These are phyloP conservation scores for Arthrobotrys sphaeroides DNA, from an alignment of 2,329 filamentous ascomycete species.

Conservation along the genomic window DNA sequence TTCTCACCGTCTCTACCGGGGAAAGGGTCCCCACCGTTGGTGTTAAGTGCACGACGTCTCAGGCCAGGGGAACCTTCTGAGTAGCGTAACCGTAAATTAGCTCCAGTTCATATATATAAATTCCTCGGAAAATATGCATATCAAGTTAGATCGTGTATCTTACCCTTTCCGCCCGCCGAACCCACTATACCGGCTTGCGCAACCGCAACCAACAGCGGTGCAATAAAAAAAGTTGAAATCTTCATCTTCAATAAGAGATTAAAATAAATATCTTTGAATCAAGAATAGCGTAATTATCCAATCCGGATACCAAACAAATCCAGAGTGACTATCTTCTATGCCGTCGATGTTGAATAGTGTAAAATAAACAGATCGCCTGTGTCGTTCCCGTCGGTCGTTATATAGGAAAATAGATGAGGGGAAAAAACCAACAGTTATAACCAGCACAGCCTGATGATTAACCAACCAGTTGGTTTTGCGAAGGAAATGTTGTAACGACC, in stretches of 20 bases:
- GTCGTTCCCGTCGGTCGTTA: no score
- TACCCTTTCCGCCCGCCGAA: neutral
- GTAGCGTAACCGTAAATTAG: neutral
- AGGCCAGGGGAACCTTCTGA: neutral
- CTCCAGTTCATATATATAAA: neutral
- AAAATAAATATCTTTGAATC: neutral
- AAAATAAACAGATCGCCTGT: no score
- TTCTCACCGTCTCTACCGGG: neutral
- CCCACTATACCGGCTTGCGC: conserved; percentile 14
- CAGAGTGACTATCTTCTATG: no score
- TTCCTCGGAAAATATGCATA: neutral
- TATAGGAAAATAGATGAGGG: no score
- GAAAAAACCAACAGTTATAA: conserved; percentile 5
- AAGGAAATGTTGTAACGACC: conserved; percentile 1
- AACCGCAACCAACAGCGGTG: conserved; percentile 15
- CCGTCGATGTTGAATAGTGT: no score
- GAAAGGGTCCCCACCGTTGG: neutral
- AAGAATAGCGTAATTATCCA: no score
- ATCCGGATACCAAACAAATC: no score
- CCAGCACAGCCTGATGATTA: conserved; percentile 8
- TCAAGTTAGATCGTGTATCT: neutral
- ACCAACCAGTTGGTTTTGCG: neutral
- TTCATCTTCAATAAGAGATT: conserved; percentile 26
- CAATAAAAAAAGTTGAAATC: conserved; percentile 26
- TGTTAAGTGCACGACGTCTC: neutral